Base-by-base conservation (phyloP, 2,329 filamentous ascomycete genomes). In the Fusarium anguioides region DNA sequence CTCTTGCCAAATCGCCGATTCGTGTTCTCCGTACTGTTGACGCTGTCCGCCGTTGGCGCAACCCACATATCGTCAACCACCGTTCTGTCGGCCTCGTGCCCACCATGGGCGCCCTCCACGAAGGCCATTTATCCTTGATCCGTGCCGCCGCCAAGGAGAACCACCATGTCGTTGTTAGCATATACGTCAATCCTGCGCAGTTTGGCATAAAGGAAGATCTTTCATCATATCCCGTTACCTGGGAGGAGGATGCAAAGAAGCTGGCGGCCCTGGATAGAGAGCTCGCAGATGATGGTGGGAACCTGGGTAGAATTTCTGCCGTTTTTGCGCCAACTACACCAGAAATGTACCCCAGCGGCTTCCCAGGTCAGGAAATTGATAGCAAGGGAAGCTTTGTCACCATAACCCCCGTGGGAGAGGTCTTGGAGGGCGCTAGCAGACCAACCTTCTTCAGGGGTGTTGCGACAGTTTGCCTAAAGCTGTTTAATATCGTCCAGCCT, bases 381-480 rank as follows among this genome's bases (percentile, higher is more conserved):
- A 94, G 91, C 29, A 86, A 91, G 58, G 96, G 96, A 15, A 95
- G 91, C 57, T 99, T 98, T 74, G 91, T 99, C 27, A 95, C 89
- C 20, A 92, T 99, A 71, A 97, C 93, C 0, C 96, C 96, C 2
- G 83, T 97, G 2, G 89, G 89, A 8, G 88, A 89, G 69, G 84
- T 94, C 24, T 85, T 98, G 6, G 96, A 99, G 81, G 96, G 96
- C 17, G 86, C 87, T 6, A 93, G 90, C 42, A 84, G 96, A 17
- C 96, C 96, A 4, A 96, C 96, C 40, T 99, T 99, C 79, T 99
- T 99, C 81, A 87, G 96, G 46, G 96, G 96, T 36, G 96, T 99
- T 31, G 94, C 96, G 20, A 99, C 96, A 3, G 91, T 99, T 3
- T 97, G 94, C 81, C 96, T 95, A 87, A 99, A 96, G 77, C 78